A percentile compares a stretch with the other conserved stretches of the same genome.
Evolutionary conservation across 371 early-diverging fungal genomes (phyloP).

Genomic region (Mortierella sp.): DNA sequence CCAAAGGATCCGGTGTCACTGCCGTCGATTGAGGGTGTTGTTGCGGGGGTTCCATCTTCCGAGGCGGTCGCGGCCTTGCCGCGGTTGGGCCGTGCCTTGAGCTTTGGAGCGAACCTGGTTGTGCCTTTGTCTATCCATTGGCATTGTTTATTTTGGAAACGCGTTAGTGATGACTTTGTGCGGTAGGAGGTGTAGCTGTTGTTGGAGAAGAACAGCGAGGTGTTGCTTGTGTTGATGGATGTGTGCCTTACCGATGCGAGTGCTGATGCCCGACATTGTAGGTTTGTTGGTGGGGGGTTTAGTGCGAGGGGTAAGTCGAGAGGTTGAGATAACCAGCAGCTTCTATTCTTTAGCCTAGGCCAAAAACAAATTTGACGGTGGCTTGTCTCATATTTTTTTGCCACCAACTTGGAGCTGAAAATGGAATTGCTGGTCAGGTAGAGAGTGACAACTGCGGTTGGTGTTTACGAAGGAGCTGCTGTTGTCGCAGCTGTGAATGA

Average conservation of each 20-base stretch:
- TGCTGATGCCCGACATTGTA: constrained; percentile 52
- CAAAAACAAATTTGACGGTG: neutral
- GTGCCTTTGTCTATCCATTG: constrained; percentile 47
- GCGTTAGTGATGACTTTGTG: neutral
- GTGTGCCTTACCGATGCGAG: constrained; percentile 44
- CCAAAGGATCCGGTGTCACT: constrained; percentile 37
- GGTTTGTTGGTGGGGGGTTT: neutral
- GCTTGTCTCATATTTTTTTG: neutral
- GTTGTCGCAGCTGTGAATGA: no score
- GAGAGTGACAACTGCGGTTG: no score
- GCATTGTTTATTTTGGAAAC: neutral
- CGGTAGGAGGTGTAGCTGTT: neutral
- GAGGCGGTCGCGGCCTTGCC: constrained; percentile 25
- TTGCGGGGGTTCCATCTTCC: constrained; percentile 44
- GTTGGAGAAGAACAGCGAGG: neutral
- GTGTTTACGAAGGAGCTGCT: no score
- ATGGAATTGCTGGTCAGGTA: no score
- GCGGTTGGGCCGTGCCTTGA: constrained; percentile 54
- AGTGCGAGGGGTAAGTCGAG: neutral
- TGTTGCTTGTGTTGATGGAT: neutral
- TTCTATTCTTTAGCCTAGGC: neutral
- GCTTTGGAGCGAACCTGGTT: constrained; percentile 51
- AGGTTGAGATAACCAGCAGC: neutral
- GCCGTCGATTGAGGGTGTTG: constrained; percentile 23
- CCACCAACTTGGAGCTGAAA: no score